Evolutionary conservation across 306 rosid species (phyloP).

Genomic region (Prunus fruticosa): DNA sequence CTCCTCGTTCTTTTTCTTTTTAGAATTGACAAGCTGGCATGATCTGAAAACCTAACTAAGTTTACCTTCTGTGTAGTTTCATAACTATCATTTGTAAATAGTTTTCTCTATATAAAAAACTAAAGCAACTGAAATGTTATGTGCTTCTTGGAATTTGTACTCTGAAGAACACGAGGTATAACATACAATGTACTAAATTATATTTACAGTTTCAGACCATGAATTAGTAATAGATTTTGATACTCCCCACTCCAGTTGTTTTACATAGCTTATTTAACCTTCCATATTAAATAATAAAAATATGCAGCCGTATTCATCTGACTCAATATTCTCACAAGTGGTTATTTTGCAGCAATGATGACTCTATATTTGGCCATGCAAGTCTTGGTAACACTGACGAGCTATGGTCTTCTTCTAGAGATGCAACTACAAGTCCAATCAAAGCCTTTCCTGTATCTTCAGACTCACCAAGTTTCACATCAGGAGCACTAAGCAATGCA

Average conservation of each 20-base stretch:
- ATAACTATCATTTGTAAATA: neutral
- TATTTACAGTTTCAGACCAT: neutral
- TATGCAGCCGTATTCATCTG: slow-evolving; percentile 32
- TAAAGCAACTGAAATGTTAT: neutral
- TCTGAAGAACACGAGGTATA: too few relatives aligned
- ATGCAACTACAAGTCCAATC: slow-evolving; percentile 37
- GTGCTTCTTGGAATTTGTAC: too few relatives aligned
- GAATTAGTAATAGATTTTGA: neutral
- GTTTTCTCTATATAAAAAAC: neutral
- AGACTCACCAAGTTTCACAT: slow-evolving; percentile 32
- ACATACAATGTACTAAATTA: slow-evolving; percentile 1
- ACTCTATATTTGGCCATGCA: slow-evolving; percentile 60
- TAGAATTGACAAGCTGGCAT: neutral
- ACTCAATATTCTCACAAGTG: slow-evolving; percentile 69
- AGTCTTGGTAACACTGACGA: slow-evolving; percentile 60
- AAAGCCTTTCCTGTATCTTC: slow-evolving; percentile 41
- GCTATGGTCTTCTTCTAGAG: slow-evolving; percentile 72
- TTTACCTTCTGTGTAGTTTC: neutral
- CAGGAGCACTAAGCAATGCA: slow-evolving; percentile 32
- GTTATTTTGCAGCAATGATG: slow-evolving; percentile 85
- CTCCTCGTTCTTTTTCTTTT: neutral
- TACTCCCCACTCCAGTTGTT: slow-evolving; percentile 3
- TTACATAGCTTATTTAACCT: neutral
- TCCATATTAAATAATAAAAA: slow-evolving; percentile 1
- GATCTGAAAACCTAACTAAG: neutral